Evolutionary conservation across 257 asterid genomes (phyloP).

Genomic region (Solanum chiquidenum): DNA sequence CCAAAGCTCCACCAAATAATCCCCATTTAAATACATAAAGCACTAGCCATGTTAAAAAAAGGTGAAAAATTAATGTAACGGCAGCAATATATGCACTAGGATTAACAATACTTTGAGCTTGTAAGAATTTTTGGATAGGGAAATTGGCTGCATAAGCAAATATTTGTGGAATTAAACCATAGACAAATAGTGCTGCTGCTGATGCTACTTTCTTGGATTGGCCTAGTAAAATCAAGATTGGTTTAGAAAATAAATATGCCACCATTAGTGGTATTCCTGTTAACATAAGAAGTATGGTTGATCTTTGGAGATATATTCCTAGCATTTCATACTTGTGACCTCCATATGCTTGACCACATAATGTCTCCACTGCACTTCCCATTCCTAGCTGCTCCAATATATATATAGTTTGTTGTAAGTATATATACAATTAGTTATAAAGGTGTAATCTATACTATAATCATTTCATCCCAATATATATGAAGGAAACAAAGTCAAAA

Average conservation of each 20-base stretch:
- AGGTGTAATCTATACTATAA: neutral
- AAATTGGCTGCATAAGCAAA: slow-evolving; percentile 7
- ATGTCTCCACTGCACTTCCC: slow-evolving; percentile 9
- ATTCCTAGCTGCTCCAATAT: neutral
- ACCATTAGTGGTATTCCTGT: neutral
- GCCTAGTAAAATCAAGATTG: slow-evolving; percentile 1
- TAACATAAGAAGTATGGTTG: slow-evolving; percentile 1
- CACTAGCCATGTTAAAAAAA: neutral
- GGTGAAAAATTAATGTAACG: neutral
- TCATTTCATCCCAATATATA: neutral
- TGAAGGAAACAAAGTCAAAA: neutral
- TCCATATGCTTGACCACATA: slow-evolving; percentile 2
- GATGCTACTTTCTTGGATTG: neutral
- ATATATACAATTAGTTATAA: neutral
- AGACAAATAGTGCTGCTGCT: neutral
- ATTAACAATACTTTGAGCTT: neutral
- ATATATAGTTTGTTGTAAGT: neutral
- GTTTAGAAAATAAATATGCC: neutral
- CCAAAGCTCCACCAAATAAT: slow-evolving; percentile 2
- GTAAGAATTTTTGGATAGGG: slow-evolving; percentile 2
- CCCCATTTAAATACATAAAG: slow-evolving; percentile 1
- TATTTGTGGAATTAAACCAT: slow-evolving; percentile 3
- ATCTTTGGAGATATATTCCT: slow-evolving; percentile 6
- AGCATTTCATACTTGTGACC: slow-evolving; percentile 1
- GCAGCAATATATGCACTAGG: slow-evolving; percentile 8